These are phyloP conservation scores for Violaceomyces palustris DNA, from an alignment of 1,284 basidiomycete genomes.

Conservation along the genomic window DNA sequence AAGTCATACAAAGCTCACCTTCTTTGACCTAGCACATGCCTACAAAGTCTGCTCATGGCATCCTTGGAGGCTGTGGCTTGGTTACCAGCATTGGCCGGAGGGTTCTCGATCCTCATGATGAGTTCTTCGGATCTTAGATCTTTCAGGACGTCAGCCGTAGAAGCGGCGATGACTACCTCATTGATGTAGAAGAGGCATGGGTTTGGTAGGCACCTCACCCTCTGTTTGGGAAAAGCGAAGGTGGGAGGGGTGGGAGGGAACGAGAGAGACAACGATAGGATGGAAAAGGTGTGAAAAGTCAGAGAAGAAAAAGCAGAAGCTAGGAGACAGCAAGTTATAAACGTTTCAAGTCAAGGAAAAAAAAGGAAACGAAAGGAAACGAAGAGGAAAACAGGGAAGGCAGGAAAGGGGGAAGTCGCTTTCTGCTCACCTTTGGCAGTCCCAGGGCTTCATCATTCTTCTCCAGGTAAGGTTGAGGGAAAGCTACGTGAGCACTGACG, in stretches of 20 bases:
- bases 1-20: too few species aligned
- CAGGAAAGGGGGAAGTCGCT: too few species aligned
- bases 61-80: slow-evolving; percentile 63
- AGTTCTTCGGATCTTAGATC: slow-evolving; percentile 82
- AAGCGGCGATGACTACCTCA: slow-evolving; percentile 71
- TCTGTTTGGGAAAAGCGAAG: too few species aligned
- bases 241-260: not conserved
- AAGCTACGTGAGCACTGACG: slow-evolving; percentile 72
- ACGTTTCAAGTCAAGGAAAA: too few species aligned
- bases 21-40: too few species aligned
- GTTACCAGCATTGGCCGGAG: too few species aligned
- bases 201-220: slow-evolving; percentile 76
- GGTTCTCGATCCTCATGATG: slow-evolving; percentile 62
- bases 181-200: slow-evolving; percentile 80
- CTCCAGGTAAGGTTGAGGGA: slow-evolving; percentile 74
- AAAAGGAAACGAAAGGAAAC: too few species aligned
- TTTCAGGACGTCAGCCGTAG: slow-evolving; percentile 79
- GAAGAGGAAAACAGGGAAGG: too few species aligned
- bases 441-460: slow-evolving; percentile 47
- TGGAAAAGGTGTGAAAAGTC: not conserved
- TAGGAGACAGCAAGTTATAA: too few species aligned
- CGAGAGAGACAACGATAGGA: not conserved
- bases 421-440: slow-evolving; percentile 10
- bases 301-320: not conserved
- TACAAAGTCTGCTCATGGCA: slow-evolving; percentile 71